A percentile compares a stretch with the other conserved stretches of the same genome.
phyloP scores from a whole-genome alignment of 306 rosid genomes.

The Mucuna pruriens region DNA sequence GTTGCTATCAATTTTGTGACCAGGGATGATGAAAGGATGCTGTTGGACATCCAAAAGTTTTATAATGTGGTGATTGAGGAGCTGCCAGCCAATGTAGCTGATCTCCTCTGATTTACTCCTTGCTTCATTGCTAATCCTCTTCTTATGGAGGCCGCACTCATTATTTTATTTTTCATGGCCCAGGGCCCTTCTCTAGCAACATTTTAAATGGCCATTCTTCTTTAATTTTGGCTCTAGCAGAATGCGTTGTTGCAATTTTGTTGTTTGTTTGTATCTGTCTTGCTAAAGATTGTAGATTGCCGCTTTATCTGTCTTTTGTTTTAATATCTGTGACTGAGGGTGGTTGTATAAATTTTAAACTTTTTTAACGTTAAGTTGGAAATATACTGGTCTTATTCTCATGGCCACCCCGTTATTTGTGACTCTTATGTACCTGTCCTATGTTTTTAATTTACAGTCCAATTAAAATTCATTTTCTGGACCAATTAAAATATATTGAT shows the following conservation, averaged over 20 bases:
- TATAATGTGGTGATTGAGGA: constrained; percentile 20
- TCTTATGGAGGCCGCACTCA: constrained; percentile 32
- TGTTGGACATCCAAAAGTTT: constrained; percentile 17
- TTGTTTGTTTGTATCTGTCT: constrained; percentile 45
- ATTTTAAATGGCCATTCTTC: constrained; percentile 5
- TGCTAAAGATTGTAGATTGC: neutral
- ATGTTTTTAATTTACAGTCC: neutral
- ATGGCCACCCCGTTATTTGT: neutral
- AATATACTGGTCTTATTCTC: neutral
- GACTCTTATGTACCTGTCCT: neutral
- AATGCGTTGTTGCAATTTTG: constrained; percentile 49
- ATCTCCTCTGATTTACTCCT: constrained; percentile 38
- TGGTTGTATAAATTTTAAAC: constrained; percentile 30
- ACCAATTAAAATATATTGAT: neutral
- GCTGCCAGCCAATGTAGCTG: constrained; percentile 21
- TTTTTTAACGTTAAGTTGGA: neutral
- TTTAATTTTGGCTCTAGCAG: constrained; percentile 39
- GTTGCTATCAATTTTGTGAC: constrained; percentile 28
- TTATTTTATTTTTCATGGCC: constrained; percentile 41
- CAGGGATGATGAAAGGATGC: constrained; percentile 12
- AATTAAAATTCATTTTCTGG: neutral
- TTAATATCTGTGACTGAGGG: constrained; percentile 35
- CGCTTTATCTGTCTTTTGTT: constrained; percentile 31
- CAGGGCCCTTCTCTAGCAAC: constrained; percentile 40
- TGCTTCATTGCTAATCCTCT: neutral